phyloP scores from a whole-genome alignment of 2,329 filamentous ascomycete genomes.

The Plectosphaerella cucumerina region DNA sequence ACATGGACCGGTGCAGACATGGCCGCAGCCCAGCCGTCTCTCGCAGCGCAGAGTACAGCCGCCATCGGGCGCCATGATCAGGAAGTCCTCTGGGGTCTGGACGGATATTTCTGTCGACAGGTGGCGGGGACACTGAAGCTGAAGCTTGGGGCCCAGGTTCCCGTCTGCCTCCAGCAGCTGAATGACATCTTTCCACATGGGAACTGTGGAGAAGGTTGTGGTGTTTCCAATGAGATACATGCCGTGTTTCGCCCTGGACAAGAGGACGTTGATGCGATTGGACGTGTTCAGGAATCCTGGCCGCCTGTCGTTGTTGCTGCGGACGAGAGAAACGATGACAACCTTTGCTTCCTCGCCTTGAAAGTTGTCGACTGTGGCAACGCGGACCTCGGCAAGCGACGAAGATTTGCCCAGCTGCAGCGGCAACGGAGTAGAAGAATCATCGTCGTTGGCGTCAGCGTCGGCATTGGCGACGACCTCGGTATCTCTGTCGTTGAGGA shows the following conservation, averaged over 20 bases:
- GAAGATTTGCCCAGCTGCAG: conserved; percentile 18
- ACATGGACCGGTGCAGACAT: conserved; percentile 39
- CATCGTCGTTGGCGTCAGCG: conserved; percentile 22
- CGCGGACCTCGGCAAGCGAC: conserved; percentile 43
- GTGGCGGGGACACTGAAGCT: conserved; percentile 59
- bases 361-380: conserved; percentile 71
- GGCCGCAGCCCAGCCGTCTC: conserved; percentile 43
- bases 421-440: conserved; percentile 11
- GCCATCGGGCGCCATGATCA: conserved; percentile 53
- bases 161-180: conserved; percentile 39
- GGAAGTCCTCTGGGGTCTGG: conserved; percentile 53
- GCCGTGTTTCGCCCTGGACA: conserved; percentile 63
- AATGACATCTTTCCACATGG: conserved; percentile 62
- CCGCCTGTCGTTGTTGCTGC: conserved; percentile 56
- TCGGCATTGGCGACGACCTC: conserved; percentile 44
- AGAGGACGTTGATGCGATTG: conserved; percentile 66
- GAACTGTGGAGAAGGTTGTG: conserved; percentile 48
- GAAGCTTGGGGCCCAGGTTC: conserved; percentile 46
- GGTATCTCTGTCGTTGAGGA: conserved; percentile 58
- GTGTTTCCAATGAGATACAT: conserved; percentile 69
- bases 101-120: conserved; percentile 44
- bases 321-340: conserved; percentile 65
- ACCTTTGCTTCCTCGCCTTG: conserved; percentile 74
- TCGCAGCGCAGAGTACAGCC: conserved; percentile 53
- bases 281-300: conserved; percentile 63